Base-by-base conservation (phyloP, 2,329 filamentous ascomycete species). In the Coniochaeta prunicola region DNA sequence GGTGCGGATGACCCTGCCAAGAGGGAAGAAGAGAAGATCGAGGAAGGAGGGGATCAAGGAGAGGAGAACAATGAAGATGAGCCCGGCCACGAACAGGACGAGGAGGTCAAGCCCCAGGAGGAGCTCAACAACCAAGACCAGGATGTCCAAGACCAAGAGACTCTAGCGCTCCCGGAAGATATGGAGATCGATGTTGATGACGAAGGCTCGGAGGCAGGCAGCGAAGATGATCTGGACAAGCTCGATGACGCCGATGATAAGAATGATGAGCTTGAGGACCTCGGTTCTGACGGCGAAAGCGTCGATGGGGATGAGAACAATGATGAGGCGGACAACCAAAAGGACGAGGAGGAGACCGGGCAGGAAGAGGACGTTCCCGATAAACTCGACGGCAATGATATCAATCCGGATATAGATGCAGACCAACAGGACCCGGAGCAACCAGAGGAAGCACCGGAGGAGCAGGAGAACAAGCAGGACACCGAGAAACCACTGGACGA, bases 161-260 rank as follows among this genome's bases (percentile, higher is more conserved):
- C 88, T 2, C 78, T 96, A 60, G 91, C 92, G 53, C 78, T 96
- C 24, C 92, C 92, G 0, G 92, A 96, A 45, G 91, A 96, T 63
- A 88, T 97, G 80, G 87, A 96, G 59, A 81, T 97, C 58, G 88
- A 93, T 63, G 88, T 84, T 9, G 77, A 90, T 30, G 82, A 84
- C 33, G 82, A 82, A 4, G 76, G 74, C 31, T 75, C 72, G 6
- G 79, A 78, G n/a, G 78, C 77, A 8, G 74, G 76, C 13, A 81
- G 80, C 15, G 80, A 80, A 38, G 83, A 86, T 62, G 79, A 81
- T 19, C 69, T 88, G 55, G 82, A 86, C 59, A 63, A 66, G 28
- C 48, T 57, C 0, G 61, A 64, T 26, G 62, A 65, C 19, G 65
- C 68, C 5, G 64, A 64, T 12, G 64, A 63, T 0, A 57, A 68